phyloP scores from a whole-genome alignment of 495 filamentous ascomycete genomes.

The Penicillium herquei region DNA sequence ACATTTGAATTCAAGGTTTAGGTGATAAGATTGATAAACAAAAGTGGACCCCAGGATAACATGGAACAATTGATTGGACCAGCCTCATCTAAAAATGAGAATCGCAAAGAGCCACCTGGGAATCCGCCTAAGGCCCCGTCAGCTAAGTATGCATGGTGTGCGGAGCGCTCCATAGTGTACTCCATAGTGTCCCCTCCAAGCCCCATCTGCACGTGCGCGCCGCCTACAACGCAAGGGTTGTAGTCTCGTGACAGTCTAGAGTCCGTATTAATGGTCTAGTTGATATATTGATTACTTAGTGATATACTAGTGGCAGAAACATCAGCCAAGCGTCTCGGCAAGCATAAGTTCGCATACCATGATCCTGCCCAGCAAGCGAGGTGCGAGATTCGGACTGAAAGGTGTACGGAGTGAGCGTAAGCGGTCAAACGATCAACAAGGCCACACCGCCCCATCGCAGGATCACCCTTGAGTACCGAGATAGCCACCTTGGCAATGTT shows the following conservation, averaged over 20 bases:
- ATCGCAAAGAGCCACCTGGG: too few species aligned
- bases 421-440: background rate
- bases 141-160: too few species aligned
- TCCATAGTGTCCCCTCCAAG: too few species aligned
- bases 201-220: too few species aligned
- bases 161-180: too few species aligned
- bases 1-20: too few species aligned
- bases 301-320: background rate
- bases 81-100: background rate
- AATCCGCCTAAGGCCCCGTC: too few species aligned
- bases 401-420: too few species aligned
- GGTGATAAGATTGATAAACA: constrained; percentile 1
- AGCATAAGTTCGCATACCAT: constrained; percentile 8
- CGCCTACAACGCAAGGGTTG: too few species aligned
- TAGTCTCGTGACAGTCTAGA: too few species aligned
- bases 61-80: background rate
- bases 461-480: background rate
- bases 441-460: constrained; percentile 2
- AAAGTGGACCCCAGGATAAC: background rate
- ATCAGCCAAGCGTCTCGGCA: constrained; percentile 11
- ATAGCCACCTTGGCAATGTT: background rate
- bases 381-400: too few species aligned
- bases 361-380: constrained; percentile 1
- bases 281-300: background rate
- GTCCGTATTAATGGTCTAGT: too few species aligned